Base-by-base conservation (phyloP, 306 rosid species). In the Echinosophora koreensis region DNA sequence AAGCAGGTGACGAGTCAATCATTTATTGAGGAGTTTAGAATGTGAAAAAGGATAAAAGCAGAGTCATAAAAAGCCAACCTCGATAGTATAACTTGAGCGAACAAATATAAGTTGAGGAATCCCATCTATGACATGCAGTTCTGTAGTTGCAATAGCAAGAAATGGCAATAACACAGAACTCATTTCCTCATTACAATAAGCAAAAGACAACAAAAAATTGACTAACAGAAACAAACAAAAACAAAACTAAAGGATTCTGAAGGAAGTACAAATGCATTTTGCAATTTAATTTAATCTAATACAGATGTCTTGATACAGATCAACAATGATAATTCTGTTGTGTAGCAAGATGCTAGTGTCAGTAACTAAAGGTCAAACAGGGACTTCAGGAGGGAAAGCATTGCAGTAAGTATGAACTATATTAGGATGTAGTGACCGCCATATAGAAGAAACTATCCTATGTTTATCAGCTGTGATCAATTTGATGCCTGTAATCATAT, bases 121-220 rank as follows among this genome's bases (percentile, higher is more conserved):
- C 81, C 99, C 99, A 28, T 95, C 99, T 46, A 95, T 95, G 73
- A 95, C 96, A 87, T 95, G 99, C 81, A 92, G 88, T 86, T 95
- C 99, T 95, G 59, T 39, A 77, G 71, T 83, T 79, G 88, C 14
- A 76, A 83, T 8, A 61, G 51, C 69, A 14, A 77, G 71, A 72
- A 84, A 65, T 78, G 71, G 73, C 15, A 78, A 76, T 22, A 81
- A 75, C 57, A 77, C 17, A 81, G 15, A 60, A 76, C 35, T 77
- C 78, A 66, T 77, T 65, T 69, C 54, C 71, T 69, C 70, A 66
- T 72, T 34, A 74, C 3, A 73, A 28, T 10, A 58, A 64, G 58
- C 42, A 81, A 69, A 64, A 60, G 60, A 70, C 50, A 63, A 18
- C 16, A 62, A 65, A 67, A 66, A 28, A 56, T 18, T 16, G 57